These are phyloP conservation scores for Fusarium verticillioides DNA, from an alignment of 2,329 filamentous ascomycete species.

Conservation along the genomic window DNA sequence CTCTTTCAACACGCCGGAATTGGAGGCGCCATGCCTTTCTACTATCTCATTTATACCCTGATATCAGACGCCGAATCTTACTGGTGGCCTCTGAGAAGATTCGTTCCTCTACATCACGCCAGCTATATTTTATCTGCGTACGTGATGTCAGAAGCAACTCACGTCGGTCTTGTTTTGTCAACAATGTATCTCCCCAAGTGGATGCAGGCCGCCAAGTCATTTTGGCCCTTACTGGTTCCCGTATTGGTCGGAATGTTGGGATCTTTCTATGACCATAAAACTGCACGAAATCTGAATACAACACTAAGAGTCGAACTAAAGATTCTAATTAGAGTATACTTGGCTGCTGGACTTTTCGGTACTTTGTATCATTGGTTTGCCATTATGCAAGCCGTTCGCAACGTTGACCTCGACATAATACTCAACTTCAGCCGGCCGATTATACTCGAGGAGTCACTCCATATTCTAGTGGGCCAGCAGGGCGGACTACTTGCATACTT, in stretches of 20 bases:
- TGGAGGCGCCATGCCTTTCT: not conserved
- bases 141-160: not conserved
- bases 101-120: not conserved
- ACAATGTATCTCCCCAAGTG: rapidly evolving
- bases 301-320: not conserved
- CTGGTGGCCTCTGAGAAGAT: not conserved
- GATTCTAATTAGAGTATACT: rapidly evolving
- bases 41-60: not conserved
- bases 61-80: not conserved
- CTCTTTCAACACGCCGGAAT: not conserved
- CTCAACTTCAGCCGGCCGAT: too few species aligned
- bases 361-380: not conserved
- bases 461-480: rapidly evolving
- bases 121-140: not conserved
- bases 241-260: not conserved
- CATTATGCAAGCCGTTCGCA: too few species aligned
- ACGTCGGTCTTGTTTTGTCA: not conserved
- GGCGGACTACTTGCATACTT: rapidly evolving
- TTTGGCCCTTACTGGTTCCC: not conserved
- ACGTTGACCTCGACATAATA: too few species aligned
- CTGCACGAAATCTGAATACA: too few species aligned
- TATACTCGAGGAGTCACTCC: rapidly evolving
- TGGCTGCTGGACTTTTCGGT: not conserved
- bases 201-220: not conserved
- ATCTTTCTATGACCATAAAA: not conserved